phyloP scores from a whole-genome alignment of 352 stramenopile genomes.

The Phytophthora europaea region DNA sequence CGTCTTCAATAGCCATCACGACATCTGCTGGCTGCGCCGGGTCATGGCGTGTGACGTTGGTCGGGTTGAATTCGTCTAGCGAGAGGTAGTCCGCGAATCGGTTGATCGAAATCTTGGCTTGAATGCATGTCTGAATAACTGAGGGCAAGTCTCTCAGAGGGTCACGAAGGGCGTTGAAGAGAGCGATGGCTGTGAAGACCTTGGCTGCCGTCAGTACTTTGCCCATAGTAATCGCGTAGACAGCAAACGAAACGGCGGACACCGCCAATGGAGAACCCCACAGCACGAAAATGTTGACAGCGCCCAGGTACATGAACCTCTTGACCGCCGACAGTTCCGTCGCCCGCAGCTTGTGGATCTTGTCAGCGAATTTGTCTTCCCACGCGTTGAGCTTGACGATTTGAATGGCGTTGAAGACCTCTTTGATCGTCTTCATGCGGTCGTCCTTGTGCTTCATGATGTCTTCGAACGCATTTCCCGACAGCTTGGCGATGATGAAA shows the following conservation, averaged over 20 bases:
- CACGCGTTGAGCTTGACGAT: constrained; percentile 97
- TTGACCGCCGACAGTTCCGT: constrained; percentile 90
- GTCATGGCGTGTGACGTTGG: constrained; percentile 30
- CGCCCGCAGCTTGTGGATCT: constrained; percentile 73
- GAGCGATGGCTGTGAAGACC: constrained; percentile 60
- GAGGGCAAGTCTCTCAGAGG: constrained; percentile 46
- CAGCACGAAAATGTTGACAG: constrained; percentile 64
- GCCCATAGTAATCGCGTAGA: constrained; percentile 50
- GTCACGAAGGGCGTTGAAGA: constrained; percentile 57
- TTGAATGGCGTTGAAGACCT: constrained; percentile 94
- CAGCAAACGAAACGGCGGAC: constrained; percentile 56
- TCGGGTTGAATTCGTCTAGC: constrained; percentile 30
- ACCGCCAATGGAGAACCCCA: constrained; percentile 59
- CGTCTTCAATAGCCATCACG: constrained; percentile 37
- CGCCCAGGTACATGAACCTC: constrained; percentile 52
- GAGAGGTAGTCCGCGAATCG: constrained; percentile 51
- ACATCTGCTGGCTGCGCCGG: constrained; percentile 10
- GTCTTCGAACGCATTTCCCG: constrained; percentile 62
- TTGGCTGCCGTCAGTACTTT: constrained; percentile 56
- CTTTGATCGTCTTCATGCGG: constrained; percentile 91
- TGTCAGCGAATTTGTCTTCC: constrained; percentile 86
- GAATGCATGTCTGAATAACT: constrained; percentile 49
- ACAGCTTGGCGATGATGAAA: constrained; percentile 61
- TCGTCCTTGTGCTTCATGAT: constrained; percentile 4
- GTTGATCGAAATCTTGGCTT: constrained; percentile 45